Percentiles rank a stretch among this genome's conserved stretches.
Conservation (phyloP, 2,329 filamentous ascomycete species). For the Ophiosphaerella korrae region DNA sequence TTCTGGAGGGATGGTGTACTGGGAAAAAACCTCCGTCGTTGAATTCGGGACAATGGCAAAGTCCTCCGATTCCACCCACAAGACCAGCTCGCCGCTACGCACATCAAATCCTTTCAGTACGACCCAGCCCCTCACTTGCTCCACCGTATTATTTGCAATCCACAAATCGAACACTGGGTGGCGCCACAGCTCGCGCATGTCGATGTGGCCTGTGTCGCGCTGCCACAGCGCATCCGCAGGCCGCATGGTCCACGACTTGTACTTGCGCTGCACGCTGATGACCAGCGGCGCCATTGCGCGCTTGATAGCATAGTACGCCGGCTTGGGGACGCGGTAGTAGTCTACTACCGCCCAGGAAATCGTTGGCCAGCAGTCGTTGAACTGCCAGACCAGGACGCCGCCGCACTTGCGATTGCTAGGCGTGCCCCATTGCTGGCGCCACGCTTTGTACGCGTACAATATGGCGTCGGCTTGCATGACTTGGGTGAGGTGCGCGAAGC, state of each 20-base stretch:
- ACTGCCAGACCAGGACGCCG: conserved; percentile 80
- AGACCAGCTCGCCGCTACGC: conserved; percentile 57
- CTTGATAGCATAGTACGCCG: conserved; percentile 75
- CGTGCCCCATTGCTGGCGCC: conserved; percentile 79
- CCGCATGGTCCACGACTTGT: conserved; percentile 52
- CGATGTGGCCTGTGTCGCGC: conserved; percentile 34
- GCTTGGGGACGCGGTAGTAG: conserved; percentile 77
- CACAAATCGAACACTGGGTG: conserved; percentile 57
- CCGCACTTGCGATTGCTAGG: conserved; percentile 66
- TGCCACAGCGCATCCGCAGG: conserved; percentile 44
- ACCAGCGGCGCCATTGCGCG: conserved; percentile 55
- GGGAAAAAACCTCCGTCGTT: conserved; percentile 58
- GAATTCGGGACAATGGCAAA: conserved; percentile 58
- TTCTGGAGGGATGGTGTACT: conserved; percentile 8
- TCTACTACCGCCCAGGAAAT: conserved; percentile 80
- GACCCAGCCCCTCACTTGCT: conserved; percentile 52
- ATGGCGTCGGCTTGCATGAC: conserved; percentile 65
- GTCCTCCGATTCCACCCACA: conserved; percentile 50
- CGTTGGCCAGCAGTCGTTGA: conserved; percentile 86
- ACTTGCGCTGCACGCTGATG: conserved; percentile 63
- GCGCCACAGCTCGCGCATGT: conserved; percentile 25
- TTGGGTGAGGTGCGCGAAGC: conserved; percentile 62
- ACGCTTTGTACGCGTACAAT: conserved; percentile 64
- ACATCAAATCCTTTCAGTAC: conserved; percentile 60
- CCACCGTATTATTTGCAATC: conserved; percentile 57